Evolutionary conservation across 352 stramenopile species (phyloP).

Genomic region (Phytophthora aleatoria): DNA sequence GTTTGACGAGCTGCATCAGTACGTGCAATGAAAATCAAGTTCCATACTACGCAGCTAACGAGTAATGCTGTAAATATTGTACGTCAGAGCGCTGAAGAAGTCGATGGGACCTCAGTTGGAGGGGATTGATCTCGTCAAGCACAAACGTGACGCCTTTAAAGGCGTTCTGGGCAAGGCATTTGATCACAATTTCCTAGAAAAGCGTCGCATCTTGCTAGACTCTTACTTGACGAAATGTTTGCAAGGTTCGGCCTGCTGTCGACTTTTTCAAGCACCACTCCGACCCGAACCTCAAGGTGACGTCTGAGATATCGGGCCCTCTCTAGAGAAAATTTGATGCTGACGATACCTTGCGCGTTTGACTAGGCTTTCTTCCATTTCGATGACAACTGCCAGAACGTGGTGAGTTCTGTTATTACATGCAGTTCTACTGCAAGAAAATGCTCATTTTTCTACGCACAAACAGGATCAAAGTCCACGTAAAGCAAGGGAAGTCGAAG

Average conservation of each 20-base stretch:
- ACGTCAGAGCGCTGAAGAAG: constrained; percentile 42
- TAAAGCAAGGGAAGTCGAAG: constrained; percentile 32
- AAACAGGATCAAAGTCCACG: constrained; percentile 36
- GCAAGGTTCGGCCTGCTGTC: constrained; percentile 43
- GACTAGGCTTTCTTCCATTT: constrained; percentile 60
- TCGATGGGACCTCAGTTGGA: constrained; percentile 53
- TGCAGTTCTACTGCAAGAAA: background rate
- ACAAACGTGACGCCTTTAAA: constrained; percentile 53
- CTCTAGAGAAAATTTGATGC: background rate
- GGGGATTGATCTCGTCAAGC: constrained; percentile 57
- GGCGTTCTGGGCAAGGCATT: constrained; percentile 55
- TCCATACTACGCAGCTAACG: background rate
- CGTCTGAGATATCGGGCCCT: too few species aligned
- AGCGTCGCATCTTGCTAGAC: constrained; percentile 56
- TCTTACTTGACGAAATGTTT: constrained; percentile 52
- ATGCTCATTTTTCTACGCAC: too few species aligned
- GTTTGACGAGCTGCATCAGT: constrained; percentile 67
- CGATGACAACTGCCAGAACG: constrained; percentile 61
- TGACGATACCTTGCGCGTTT: background rate
- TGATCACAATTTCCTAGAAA: constrained; percentile 64
- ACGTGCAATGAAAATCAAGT: background rate
- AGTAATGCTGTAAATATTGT: background rate
- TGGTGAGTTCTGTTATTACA: constrained; percentile 36
- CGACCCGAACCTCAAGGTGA: constrained; percentile 20
- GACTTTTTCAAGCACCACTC: constrained; percentile 69